phyloP scores from a whole-genome alignment of 2,329 filamentous ascomycete species.

The Botrytis pseudocinerea region DNA sequence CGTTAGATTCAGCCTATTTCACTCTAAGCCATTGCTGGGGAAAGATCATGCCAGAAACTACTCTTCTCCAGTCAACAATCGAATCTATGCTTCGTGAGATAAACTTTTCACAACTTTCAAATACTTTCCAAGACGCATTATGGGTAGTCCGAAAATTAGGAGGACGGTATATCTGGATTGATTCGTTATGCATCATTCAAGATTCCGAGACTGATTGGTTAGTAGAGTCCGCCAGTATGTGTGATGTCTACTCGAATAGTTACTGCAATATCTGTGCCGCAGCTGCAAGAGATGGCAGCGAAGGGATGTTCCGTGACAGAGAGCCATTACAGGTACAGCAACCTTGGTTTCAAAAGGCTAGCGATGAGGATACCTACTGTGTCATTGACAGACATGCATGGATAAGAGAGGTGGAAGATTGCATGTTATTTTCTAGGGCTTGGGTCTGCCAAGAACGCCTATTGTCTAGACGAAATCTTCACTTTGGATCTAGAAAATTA shows the following conservation, averaged over 20 bases:
- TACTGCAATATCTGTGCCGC: background rate
- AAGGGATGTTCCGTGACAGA: background rate
- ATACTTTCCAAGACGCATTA: background rate
- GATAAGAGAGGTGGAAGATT: background rate
- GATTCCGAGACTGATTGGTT: background rate
- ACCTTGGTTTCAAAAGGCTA: background rate
- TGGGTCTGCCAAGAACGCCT: background rate
- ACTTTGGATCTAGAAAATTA: background rate
- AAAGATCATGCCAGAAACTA: rapidly evolving
- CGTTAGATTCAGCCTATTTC: background rate
- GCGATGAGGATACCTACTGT: background rate
- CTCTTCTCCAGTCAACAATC: background rate
- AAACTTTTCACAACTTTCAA: background rate
- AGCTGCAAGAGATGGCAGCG: background rate
- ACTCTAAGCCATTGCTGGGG: background rate
- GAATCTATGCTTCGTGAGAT: background rate
- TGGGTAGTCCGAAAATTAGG: background rate
- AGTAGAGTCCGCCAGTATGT: background rate
- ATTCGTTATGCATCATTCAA: background rate
- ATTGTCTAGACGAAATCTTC: background rate
- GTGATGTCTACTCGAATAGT: background rate
- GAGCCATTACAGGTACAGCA: background rate
- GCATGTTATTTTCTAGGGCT: background rate
- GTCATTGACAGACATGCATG: rapidly evolving
- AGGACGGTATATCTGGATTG: background rate